phyloP scores from a whole-genome alignment of 2,329 filamentous ascomycete species.

The Talaromyces amestolkiae region DNA sequence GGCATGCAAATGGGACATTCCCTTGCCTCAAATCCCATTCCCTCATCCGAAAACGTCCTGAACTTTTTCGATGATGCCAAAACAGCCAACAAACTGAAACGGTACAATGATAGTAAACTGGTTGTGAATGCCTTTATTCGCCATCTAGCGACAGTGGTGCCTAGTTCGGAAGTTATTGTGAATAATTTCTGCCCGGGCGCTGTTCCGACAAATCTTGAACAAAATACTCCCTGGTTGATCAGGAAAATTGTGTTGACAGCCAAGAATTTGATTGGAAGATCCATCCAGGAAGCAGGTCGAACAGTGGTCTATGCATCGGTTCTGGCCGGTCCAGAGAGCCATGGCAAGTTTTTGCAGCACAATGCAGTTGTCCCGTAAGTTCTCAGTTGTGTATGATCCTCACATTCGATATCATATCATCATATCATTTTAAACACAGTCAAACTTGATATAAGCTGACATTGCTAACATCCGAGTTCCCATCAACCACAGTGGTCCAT shows the following conservation, averaged over 20 bases:
- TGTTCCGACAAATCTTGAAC: conserved; percentile 18
- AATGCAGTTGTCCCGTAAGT: conserved; percentile 16
- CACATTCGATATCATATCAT: not conserved
- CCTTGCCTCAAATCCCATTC: conserved; percentile 1
- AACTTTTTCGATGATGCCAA: not conserved
- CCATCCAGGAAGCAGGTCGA: conserved; percentile 18
- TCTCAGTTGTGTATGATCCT: not conserved
- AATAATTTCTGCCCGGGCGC: conserved; percentile 25
- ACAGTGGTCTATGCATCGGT: conserved; percentile 20
- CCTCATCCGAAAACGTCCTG: not conserved
- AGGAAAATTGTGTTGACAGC: conserved; percentile 4
- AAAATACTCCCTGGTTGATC: conserved; percentile 12
- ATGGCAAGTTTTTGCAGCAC: conserved; percentile 20
- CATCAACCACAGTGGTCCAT: not conserved
- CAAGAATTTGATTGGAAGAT: conserved; percentile 15
- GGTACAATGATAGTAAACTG: conserved; percentile 24
- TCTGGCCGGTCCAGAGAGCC: conserved; percentile 18
- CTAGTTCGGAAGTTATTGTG: conserved; percentile 21
- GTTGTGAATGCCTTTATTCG: conserved; percentile 23
- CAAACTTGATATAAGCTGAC: not conserved
- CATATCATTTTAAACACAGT: not conserved
- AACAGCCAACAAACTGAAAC: conserved; percentile 4
- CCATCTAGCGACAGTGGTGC: conserved; percentile 17
- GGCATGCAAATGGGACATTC: conserved; percentile 14
- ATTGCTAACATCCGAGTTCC: not conserved